phyloP scores from a whole-genome alignment of 768 basidiomycete genomes.

The Macrolepiota fuliginosa region DNA sequence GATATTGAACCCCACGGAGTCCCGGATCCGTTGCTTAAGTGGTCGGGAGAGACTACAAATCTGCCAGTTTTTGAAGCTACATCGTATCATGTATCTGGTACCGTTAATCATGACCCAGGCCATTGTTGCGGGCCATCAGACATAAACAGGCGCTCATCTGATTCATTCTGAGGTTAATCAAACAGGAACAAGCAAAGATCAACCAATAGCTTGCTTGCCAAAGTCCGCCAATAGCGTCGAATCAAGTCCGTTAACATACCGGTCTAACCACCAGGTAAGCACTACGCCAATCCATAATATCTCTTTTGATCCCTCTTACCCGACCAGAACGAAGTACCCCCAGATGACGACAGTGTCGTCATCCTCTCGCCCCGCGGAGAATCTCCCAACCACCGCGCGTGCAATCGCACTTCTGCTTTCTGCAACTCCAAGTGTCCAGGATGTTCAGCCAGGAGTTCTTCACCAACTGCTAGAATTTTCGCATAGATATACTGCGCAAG shows the following conservation, averaged over 20 bases:
- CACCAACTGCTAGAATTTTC: constrained; percentile 88
- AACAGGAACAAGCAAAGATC: neutral
- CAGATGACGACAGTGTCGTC: constrained; percentile 2
- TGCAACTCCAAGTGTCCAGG: constrained; percentile 80
- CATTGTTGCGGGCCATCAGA: too few species aligned
- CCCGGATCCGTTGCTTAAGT: too few species aligned
- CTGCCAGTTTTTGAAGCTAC: neutral
- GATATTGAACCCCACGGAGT: neutral
- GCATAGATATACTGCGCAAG: constrained; percentile 79
- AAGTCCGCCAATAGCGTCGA: too few species aligned
- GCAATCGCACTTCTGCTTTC: constrained; percentile 82
- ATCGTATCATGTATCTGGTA: neutral
- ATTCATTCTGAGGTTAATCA: neutral
- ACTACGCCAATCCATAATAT: neutral
- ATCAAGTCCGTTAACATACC: neutral
- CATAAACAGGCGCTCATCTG: too few species aligned
- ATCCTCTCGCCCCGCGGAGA: constrained; percentile 52
- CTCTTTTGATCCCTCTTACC: neutral
- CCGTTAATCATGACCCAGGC: too few species aligned
- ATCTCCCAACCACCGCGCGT: constrained; percentile 81
- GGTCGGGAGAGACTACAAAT: too few species aligned
- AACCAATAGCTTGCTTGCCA: neutral
- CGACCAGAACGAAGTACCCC: neutral
- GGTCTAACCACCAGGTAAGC: neutral
- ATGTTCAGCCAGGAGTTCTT: constrained; percentile 82